Evolutionary conservation across 176 grass and related monocot genomes (phyloP).

Genomic region (Echinochloa phyllopogon): DNA sequence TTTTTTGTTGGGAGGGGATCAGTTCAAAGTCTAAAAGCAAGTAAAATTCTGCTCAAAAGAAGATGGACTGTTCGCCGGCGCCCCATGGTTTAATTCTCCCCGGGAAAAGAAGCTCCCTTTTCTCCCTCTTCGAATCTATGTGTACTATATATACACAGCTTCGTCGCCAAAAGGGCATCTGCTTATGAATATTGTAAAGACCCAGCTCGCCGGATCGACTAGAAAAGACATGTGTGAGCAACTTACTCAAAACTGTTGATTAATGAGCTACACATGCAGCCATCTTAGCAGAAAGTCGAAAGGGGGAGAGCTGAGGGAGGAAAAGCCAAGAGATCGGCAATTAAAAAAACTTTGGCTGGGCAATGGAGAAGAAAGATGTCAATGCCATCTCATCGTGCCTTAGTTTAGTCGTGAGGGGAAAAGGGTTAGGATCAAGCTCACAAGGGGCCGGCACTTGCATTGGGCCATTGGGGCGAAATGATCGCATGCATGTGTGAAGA

Average conservation of each 20-base stretch:
- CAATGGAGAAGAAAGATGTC: constrained; percentile 41
- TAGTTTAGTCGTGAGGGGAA: constrained; percentile 39
- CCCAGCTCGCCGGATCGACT: constrained; percentile 24
- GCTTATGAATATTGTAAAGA: constrained; percentile 44
- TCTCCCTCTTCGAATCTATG: constrained; percentile 47
- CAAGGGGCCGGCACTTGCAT: constrained; percentile 26
- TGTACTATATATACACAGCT: constrained; percentile 32
- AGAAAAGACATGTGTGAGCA: constrained; percentile 51
- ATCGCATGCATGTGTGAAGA: constrained; percentile 70
- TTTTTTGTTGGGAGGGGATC: constrained; percentile 2
- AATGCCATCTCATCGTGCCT: constrained; percentile 54
- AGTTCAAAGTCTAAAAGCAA: constrained; percentile 44
- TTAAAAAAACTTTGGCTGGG: constrained; percentile 23
- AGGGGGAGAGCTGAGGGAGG: constrained; percentile 3
- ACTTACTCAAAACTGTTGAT: constrained; percentile 45
- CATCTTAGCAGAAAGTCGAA: constrained; percentile 67
- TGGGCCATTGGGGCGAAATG: constrained; percentile 35
- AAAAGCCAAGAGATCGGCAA: constrained; percentile 51
- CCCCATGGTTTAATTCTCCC: constrained; percentile 43
- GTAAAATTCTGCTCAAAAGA: constrained; percentile 46
- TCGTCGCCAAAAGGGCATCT: constrained; percentile 51
- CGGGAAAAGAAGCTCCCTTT: constrained; percentile 47
- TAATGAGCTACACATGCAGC: constrained; percentile 60
- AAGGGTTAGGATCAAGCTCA: constrained; percentile 43
- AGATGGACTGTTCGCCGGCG: constrained; percentile 46